Percentiles rank a stretch among this genome's conserved stretches.
These are phyloP conservation scores for Populus euphratica DNA, from an alignment of 345 rosid species.

Conservation along the genomic window DNA sequence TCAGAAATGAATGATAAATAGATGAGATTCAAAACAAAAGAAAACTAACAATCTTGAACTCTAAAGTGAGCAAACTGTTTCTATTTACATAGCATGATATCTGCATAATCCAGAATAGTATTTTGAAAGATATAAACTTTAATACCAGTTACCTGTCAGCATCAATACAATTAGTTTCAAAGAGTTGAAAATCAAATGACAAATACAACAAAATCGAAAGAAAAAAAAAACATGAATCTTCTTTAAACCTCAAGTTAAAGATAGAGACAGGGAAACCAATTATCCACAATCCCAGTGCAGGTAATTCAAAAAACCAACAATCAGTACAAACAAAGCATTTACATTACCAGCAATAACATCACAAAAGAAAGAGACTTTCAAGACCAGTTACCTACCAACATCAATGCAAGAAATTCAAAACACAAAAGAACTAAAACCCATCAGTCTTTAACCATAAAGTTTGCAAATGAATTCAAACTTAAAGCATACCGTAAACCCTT, in stretches of 20 bases:
- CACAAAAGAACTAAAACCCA: background rate
- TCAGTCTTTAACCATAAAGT: background rate
- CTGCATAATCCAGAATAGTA: background rate
- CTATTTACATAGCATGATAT: background rate
- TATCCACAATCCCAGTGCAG: background rate
- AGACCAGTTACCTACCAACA: background rate
- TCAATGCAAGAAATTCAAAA: background rate
- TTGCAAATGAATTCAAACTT: background rate
- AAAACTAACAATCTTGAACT: background rate
- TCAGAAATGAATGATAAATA: background rate
- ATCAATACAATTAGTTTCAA: background rate
- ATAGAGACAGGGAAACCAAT: background rate
- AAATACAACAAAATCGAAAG: background rate
- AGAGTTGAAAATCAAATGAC: background rate
- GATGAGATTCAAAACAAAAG: background rate
- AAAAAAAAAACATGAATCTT: background rate
- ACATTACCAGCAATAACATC: background rate
- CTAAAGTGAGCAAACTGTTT: background rate
- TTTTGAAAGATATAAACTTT: background rate
- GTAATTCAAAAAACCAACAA: background rate
- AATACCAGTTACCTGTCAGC: background rate
- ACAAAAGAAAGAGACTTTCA: background rate
- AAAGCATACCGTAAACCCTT: slow-evolving; percentile 66
- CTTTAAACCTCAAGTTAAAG: background rate
- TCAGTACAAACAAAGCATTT: background rate